Base-by-base conservation (phyloP, 441 rosid species). In the Corymbia citriodora region DNA sequence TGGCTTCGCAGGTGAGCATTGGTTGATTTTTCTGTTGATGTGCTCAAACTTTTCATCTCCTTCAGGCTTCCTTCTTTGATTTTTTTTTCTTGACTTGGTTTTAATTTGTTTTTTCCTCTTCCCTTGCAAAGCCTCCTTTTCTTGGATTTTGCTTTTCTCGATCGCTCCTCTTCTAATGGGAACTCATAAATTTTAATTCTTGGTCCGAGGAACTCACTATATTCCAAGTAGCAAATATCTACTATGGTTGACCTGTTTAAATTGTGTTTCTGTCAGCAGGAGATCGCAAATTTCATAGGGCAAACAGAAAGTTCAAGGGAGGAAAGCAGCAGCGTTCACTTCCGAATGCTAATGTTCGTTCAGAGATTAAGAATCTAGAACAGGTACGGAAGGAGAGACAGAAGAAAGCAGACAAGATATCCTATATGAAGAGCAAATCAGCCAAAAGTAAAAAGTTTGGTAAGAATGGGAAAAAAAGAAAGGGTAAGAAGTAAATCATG, bases 311-410 rank as follows among this genome's bases (percentile, higher is more conserved):
- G 83, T 94, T 93, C 48, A 93, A 93, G 90, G 97, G 97, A 19
- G 88, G 92, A 57, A 94, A 89, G 91, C 95, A 92, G 91, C 93
- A 92, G 91, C 94, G 55, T 57, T 88, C 93, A 2, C 88, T 97
- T 70, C 97, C 98, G 88, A 96, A 98, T 88, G 96, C 98, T 53
- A 95, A 96, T 74, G 95, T 97, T 74, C 99, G 94, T 83, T 96
- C 97, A 40, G 99, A 98, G 93, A 93, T 97, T 81, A 98, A 97
- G 94, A 93, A 97, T 93, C 92, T 97, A 27, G 98, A 98, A 4
- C 99, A 98, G 89, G 97, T 98, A 87, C 95, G 99, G 19, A 98
- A 96, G 92, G 99, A 96, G 89, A 95, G 99, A 92, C 97, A 96
- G 95, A 93, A 93, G 90, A 98, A 95, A 93, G 99, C 97, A 2